Base-by-base conservation (phyloP, 176 grass and related monocot species). In the Zoysia japonica region DNA sequence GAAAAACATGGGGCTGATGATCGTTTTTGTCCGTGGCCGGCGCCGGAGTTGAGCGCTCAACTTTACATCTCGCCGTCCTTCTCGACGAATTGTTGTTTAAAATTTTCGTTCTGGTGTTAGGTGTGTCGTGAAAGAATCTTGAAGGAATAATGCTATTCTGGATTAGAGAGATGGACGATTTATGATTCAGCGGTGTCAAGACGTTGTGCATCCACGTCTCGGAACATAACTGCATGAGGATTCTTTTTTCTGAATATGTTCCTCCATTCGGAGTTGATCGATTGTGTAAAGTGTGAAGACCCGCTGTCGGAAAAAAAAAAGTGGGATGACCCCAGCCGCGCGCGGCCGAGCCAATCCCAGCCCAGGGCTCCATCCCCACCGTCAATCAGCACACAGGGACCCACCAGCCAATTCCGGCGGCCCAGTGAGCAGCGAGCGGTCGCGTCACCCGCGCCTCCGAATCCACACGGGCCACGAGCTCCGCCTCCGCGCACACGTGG, bases 391-490 rank as follows among this genome's bases (percentile, higher is more conserved):
- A 28, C 28, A 28, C 28, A 28, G 28, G 28, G 28, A 28, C 28
- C 28, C 28, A 28, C 28, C 28, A 28, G 28, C 28, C 28, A 28
- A 28, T 28, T 28, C 28, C 28, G 28, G 28, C 28, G 28, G 28
- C 28, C 28, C 66, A 66, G 60, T 86, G 60, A 49, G 77, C 65
- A 44, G 20, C 14, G 74, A 46, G 61, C n/a, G 43, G 80, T 74
- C 80, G 74, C 75, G 53, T 79, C 79, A 35, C 19, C 43, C 19
- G 20, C 10, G 81, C 87, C 87, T 80, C 81, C 76, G 6, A 85
- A 88, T 14, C 77, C 71, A 71, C 77, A 57, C 40, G 55, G 7
- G 9, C 86, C 87, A 84, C 77, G 16, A 65, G 70, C 17, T 0
- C 11, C 36, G 63, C 70, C 77, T 1, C 17, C 61, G 77, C 28